These are phyloP conservation scores for Diaporthe australafricana DNA, from an alignment of 2,329 filamentous ascomycete species.

Conservation along the genomic window DNA sequence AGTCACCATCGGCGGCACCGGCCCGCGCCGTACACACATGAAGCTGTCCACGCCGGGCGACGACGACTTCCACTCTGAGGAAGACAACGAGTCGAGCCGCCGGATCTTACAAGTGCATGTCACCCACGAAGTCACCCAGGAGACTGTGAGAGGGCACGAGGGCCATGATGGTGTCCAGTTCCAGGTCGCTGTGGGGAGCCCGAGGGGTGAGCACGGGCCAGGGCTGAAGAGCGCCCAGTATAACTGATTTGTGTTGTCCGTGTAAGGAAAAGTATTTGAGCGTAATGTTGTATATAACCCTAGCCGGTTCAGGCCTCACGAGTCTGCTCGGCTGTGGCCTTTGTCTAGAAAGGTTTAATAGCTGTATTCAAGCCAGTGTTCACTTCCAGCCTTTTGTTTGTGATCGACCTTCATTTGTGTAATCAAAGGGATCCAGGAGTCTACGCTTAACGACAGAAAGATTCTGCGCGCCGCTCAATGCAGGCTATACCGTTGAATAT, in stretches of 20 bases:
- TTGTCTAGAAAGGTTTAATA: background rate
- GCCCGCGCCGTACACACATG: background rate
- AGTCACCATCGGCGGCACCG: conserved; percentile 8
- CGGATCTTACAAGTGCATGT: background rate
- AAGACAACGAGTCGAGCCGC: background rate
- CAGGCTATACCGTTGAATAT: background rate
- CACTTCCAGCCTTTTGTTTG: no score
- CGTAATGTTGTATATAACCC: background rate
- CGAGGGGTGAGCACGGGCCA: background rate
- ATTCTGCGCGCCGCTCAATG: background rate
- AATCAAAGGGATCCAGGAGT: background rate
- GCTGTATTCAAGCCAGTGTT: no score
- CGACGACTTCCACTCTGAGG: background rate
- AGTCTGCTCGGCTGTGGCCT: background rate
- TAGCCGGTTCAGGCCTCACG: background rate
- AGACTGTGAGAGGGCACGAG: background rate
- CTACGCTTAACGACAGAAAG: background rate
- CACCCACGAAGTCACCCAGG: background rate
- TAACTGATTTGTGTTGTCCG: background rate
- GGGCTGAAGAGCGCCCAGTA: background rate
- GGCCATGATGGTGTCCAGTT: background rate
- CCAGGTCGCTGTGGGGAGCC: background rate
- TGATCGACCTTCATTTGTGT: no score
- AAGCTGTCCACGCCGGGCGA: background rate
- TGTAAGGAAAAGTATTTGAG: background rate